phyloP scores from a whole-genome alignment of 1,284 basidiomycete species.

The Apiotrichum brassicae region DNA sequence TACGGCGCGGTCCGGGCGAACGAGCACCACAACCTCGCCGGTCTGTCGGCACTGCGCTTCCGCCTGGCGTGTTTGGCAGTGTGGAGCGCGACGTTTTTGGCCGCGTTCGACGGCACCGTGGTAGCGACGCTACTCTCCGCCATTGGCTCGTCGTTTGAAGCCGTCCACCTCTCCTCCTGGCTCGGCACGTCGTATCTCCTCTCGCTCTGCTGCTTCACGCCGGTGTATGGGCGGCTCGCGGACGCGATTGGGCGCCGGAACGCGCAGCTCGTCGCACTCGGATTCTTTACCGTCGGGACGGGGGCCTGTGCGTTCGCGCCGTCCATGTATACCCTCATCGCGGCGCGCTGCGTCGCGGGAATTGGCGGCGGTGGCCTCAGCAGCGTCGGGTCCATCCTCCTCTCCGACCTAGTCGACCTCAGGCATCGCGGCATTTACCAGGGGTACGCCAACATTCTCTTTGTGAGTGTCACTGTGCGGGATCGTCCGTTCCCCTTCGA shows the following conservation, averaged over 20 bases:
- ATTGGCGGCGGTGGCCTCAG: slow-evolving; percentile 77
- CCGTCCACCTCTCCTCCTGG: slow-evolving; percentile 62
- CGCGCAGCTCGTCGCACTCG: slow-evolving; percentile 61
- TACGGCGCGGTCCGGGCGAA: not conserved
- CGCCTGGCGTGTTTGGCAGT: slow-evolving; percentile 30
- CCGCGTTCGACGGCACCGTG: slow-evolving; percentile 66
- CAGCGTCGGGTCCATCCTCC: slow-evolving; percentile 38
- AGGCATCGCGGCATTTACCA: slow-evolving; percentile 81
- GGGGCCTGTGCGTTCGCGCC: slow-evolving; percentile 73
- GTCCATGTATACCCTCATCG: slow-evolving; percentile 74
- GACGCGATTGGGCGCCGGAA: slow-evolving; percentile 81
- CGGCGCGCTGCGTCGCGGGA: slow-evolving; percentile 72
- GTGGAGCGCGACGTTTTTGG: slow-evolving; percentile 54
- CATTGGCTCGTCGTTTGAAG: slow-evolving; percentile 43
- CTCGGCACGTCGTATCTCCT: slow-evolving; percentile 73
- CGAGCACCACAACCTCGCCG: slow-evolving; percentile 38
- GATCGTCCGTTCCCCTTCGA: too few species aligned
- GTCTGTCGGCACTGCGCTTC: slow-evolving; percentile 30
- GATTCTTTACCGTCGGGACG: slow-evolving; percentile 75
- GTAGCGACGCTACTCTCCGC: slow-evolving; percentile 55
- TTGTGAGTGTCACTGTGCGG: too few species aligned
- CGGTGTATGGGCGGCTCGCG: slow-evolving; percentile 76
- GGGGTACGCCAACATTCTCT: slow-evolving; percentile 74
- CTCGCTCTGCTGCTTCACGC: slow-evolving; percentile 81
- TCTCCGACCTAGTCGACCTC: slow-evolving; percentile 53